Base-by-base conservation (phyloP, 345 rosid species). In the Abelmoschus esculentus region DNA sequence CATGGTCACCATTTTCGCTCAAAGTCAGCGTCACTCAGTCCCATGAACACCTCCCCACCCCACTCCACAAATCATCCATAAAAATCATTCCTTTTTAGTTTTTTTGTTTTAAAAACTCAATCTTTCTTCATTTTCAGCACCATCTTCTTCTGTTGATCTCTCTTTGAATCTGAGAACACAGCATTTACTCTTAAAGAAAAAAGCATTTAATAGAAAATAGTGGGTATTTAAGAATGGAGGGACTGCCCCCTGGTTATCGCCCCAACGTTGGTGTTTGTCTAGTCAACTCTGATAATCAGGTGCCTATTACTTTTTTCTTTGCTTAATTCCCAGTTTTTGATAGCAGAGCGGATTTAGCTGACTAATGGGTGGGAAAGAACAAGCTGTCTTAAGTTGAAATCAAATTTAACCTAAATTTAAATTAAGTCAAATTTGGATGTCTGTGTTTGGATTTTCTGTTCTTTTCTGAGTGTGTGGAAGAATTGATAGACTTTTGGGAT, bases 241-340 rank as follows among this genome's bases (percentile, higher is more conserved):
- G 84, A 70, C 84, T 95, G 71, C 99, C 99, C 13, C 74, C 90
- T 42, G 97, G 99, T 62, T 95, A 95, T 76, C 97, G 99, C 74
- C 99, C 99, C 31, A 91, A 91, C 85, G 96, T 95, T 76, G 99
- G 99, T 71, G 90, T 95, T 78, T 89, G 96, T 75, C 93, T 95
- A 80, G 76, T 95, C 83, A 95, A 91, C 83, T 80, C 93, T 18
- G 96, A 89, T 73, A 80, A 89, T 80, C 84, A 83, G 96, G 98
- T 93, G 66, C 56, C n/a, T 1, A 22, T 22, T 22, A 22, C 26
- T 22, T 22, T 40, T 59, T 22, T 22, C 26, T 22, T 31, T 15
- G 4, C n/a, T 15, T 26, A 46, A 38, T 7, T 53, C 31, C 44
- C 31, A 40, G 17, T 3, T 65, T 40, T 11, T 63, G 29, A 49